Evolutionary conservation across 495 filamentous ascomycete genomes (phyloP).

Genomic region (Daldinia bambusicola): DNA sequence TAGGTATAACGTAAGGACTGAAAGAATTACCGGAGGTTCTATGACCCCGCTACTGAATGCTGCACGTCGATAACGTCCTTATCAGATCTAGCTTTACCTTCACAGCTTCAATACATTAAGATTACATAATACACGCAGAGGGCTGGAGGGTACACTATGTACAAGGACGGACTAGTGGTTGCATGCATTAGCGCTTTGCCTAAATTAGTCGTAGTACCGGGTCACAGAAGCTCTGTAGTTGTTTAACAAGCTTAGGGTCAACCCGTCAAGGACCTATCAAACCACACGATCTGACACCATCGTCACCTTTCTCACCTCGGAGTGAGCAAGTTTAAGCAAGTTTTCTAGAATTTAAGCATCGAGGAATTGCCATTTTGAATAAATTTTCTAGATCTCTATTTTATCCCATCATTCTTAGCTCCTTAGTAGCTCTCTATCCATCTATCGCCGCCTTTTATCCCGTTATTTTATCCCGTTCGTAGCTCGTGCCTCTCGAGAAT

Average conservation of each 20-base stretch:
- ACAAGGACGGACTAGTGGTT: background rate
- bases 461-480: conserved; percentile 12
- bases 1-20: conserved; percentile 21
- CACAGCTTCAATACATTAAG: too few relatives aligned
- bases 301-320: conserved; percentile 19
- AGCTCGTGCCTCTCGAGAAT: background rate
- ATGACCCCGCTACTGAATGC: conserved; percentile 10
- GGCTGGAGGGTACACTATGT: too few relatives aligned
- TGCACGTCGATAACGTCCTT: background rate
- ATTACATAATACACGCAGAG: too few relatives aligned
- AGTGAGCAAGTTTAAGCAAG: conserved; percentile 50
- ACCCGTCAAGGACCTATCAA: background rate
- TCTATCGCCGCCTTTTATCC: conserved; percentile 14
- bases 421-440: background rate
- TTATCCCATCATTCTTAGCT: conserved; percentile 2
- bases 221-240: conserved; percentile 25
- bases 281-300: conserved; percentile 27
- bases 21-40: conserved; percentile 7
- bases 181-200: conserved; percentile 3
- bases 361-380: conserved; percentile 1
- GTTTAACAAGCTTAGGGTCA: background rate
- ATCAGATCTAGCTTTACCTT: background rate
- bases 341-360: conserved; percentile 17
- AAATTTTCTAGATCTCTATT: background rate
- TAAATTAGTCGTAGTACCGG: conserved; percentile 7